Base-by-base conservation (phyloP, 495 filamentous ascomycete species). In the Penicillium diatomitis region DNA sequence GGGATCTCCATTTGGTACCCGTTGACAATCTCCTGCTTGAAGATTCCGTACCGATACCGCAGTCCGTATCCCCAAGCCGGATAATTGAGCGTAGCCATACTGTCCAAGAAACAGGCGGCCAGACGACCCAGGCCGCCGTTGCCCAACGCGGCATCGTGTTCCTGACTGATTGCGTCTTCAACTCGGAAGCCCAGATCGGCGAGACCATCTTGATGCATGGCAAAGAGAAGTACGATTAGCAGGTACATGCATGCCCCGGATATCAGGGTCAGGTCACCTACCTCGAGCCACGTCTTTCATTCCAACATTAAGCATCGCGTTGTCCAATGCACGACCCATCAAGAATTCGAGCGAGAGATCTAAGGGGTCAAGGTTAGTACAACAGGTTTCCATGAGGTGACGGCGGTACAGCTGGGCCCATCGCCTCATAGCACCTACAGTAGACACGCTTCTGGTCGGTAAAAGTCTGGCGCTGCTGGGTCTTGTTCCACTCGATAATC, bases 11-110 rank as follows among this genome's bases (percentile, higher is more conserved):
- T 87, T 67, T 98, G 92, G 60, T 95, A 97, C 11, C 92, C 92
- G 60, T 97, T 85, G 43, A 96, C 80, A 55, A 98, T 96, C 73
- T 98, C 91, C 71, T 98, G 92, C 73, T 96, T 96, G 81, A 98
- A 98, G 62, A 98, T 98, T 55, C 92, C 92, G 65, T 98, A 98
- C 56, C 88, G 77, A 67, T 98, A 98, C 49, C 92, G 81, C 55
- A 98, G 68, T 11, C 89, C 92, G 56, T 98, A 98, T 36, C 92
- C 92, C 92, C 92, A 98, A 9, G 91, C 92, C 10, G 92, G 87
- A 59, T 85, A 96, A 71, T 97, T 91, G 51, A 98, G 70, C 5
- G 89, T 90, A 28, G 92, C 92, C 60, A 98, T 74, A 50, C 89
- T 95, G 72, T 98, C 92, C 48, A 98, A 78, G 70, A 98, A 94